Conservation (phyloP, 2,329 filamentous ascomycete genomes). For the Exophiala dermatitidis region DNA sequence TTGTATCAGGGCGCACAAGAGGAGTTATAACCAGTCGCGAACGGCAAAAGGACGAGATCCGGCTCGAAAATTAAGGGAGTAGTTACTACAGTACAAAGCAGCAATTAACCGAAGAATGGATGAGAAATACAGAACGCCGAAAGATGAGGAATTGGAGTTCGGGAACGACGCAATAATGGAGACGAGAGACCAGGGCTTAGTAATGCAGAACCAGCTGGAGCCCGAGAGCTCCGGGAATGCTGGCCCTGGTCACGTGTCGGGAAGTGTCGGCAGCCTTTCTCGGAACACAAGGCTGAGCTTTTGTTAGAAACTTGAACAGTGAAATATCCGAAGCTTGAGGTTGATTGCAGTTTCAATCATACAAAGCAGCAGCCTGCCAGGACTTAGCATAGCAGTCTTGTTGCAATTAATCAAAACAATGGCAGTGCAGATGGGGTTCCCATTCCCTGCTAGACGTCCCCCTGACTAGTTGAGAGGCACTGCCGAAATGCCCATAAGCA, state of each 20-base stretch:
- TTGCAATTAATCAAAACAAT: background rate
- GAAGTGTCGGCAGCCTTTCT: background rate
- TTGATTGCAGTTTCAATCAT: background rate
- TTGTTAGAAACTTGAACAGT: no score
- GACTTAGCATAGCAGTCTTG: background rate
- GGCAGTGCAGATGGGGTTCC: background rate
- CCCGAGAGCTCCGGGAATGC: no score
- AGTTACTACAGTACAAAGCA: no score
- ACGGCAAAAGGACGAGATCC: no score
- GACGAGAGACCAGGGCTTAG: background rate
- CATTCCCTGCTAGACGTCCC: no score
- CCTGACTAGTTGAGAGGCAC: no score
- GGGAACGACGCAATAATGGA: background rate
- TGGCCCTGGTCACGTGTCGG: background rate
- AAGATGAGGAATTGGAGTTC: background rate
- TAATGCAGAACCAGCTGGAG: background rate
- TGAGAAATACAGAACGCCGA: slow-evolving; percentile 17
- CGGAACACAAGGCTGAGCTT: no score
- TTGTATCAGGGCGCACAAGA: no score
- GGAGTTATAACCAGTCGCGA: no score
- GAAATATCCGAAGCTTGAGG: no score
- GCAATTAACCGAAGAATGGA: background rate
- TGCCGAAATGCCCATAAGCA: no score
- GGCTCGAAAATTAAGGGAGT: no score
- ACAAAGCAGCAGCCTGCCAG: background rate